phyloP scores from a whole-genome alignment of 108 stramenopile species.

The Skeletonema grethae region DNA sequence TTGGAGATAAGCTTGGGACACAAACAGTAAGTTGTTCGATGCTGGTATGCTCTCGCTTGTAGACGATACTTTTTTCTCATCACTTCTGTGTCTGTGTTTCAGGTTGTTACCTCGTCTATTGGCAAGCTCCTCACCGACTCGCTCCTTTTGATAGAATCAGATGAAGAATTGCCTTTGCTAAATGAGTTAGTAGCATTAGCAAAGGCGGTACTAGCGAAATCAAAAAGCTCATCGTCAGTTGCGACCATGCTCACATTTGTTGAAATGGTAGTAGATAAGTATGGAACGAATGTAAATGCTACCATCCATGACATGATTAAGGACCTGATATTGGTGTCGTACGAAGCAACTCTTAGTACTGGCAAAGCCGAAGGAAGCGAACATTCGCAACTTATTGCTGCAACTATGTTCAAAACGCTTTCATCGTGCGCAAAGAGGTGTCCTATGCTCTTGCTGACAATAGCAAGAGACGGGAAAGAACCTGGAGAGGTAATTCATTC shows the following conservation, averaged over 20 bases:
- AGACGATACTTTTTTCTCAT: not conserved
- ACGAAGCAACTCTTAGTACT: conserved; percentile 18
- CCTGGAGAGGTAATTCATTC: conserved; percentile 26
- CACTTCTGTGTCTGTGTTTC: not conserved
- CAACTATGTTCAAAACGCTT: conserved; percentile 35
- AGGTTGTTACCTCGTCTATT: conserved; percentile 25
- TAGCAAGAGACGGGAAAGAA: conserved; percentile 22
- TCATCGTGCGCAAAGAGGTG: conserved; percentile 24
- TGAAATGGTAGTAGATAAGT: conserved; percentile 15
- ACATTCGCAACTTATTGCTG: conserved; percentile 10
- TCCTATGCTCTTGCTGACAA: conserved; percentile 16
- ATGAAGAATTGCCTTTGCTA: conserved; percentile 15
- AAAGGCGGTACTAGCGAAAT: conserved; percentile 7
- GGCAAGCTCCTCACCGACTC: conserved; percentile 19
- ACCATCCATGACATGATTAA: conserved; percentile 11
- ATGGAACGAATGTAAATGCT: conserved; percentile 9
- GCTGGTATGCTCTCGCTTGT: not conserved
- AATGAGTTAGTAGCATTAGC: conserved; percentile 14
- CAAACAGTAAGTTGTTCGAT: conserved; percentile 44
- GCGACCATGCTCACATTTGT: conserved; percentile 23
- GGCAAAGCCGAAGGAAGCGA: conserved; percentile 2
- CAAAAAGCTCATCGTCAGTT: conserved; percentile 12
- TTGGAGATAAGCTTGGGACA: conserved; percentile 32
- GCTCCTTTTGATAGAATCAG: conserved; percentile 19
- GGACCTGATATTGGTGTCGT: conserved; percentile 27